Conservation (phyloP, 306 rosid genomes). For the Oemleria cerasiformis region DNA sequence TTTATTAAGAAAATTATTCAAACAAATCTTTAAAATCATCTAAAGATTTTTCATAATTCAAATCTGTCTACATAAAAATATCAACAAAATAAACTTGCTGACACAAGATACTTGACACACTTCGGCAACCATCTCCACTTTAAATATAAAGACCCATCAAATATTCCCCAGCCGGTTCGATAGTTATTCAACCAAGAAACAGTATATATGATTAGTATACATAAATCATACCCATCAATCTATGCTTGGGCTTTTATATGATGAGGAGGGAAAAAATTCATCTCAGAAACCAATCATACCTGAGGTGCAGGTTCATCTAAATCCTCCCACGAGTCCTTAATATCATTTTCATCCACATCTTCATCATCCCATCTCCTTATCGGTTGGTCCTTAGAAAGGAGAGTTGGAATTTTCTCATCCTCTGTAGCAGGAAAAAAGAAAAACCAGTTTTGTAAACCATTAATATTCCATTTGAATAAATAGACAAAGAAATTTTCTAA, state of each 20-base stretch:
- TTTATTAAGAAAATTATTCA: neutral
- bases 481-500: neutral
- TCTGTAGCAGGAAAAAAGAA: conserved; percentile 40
- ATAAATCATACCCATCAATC: neutral
- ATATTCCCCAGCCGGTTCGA: neutral
- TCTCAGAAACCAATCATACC: conserved; percentile 36
- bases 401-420: conserved; percentile 47
- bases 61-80: neutral
- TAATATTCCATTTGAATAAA: neutral
- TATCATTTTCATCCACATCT: conserved; percentile 78
- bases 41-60: neutral
- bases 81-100: too few relatives aligned
- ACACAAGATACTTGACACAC: too few relatives aligned
- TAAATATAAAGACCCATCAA: neutral
- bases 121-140: neutral
- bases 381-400: conserved; percentile 47
- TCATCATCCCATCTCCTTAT: conserved; percentile 85
- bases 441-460: neutral
- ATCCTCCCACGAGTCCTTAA: conserved; percentile 97
- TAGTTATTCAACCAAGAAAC: conserved; percentile 1
- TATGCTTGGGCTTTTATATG: neutral
- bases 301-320: conserved; percentile 71
- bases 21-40: neutral
- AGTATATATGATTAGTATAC: too few relatives aligned
- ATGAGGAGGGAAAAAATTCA: neutral